These are phyloP conservation scores for Pelargonium citronellum DNA, from an alignment of 441 rosid species.

Conservation along the genomic window DNA sequence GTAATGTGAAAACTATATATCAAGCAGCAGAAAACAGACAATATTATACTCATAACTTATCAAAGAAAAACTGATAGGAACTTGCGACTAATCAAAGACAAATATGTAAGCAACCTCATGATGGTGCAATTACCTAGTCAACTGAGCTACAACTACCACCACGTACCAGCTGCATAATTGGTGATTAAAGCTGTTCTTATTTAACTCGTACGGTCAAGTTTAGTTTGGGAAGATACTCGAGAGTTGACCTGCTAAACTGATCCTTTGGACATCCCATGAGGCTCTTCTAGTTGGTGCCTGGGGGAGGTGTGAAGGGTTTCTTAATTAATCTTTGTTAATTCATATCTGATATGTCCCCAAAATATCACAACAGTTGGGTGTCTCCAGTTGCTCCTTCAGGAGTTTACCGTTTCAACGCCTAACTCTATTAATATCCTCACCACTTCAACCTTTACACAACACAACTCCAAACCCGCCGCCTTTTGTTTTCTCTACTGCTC, in stretches of 20 bases:
- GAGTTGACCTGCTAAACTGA: neutral
- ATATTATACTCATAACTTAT: neutral
- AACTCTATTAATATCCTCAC: constrained; percentile 1
- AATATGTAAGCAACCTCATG: neutral
- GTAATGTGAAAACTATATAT: neutral
- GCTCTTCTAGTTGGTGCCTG: neutral
- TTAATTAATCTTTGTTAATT: neutral
- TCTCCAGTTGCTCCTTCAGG: no score
- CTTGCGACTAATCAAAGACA: neutral
- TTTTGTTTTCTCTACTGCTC: neutral
- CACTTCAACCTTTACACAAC: neutral
- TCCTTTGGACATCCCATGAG: constrained; percentile 4
- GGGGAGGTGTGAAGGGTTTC: neutral
- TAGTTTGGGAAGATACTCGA: neutral
- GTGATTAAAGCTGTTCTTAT: neutral
- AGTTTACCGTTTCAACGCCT: neutral
- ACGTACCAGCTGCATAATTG: neutral
- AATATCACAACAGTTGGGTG: no score
- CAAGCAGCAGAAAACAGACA: constrained; percentile 5
- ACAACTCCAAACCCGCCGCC: neutral
- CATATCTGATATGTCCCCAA: neutral
- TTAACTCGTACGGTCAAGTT: neutral
- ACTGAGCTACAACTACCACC: neutral
- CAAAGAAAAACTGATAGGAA: neutral
- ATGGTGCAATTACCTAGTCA: neutral